A percentile compares a stretch with the other conserved stretches of the same genome.
Evolutionary conservation across 2,329 filamentous ascomycete species (phyloP).

Genomic region (Ceratocystis harringtonii): DNA sequence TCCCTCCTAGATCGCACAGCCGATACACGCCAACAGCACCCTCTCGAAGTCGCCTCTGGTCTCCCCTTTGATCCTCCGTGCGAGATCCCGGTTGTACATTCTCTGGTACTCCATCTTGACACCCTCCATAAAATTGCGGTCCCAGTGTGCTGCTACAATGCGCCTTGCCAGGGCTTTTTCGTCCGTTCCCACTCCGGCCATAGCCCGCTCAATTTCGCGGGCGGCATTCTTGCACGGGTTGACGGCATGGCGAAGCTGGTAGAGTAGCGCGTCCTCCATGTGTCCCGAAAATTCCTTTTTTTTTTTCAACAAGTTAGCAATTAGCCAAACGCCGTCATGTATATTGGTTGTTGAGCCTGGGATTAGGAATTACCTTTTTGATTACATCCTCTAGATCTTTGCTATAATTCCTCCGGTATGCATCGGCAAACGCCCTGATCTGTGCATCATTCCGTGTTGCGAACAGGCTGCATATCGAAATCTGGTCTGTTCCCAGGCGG

Average conservation of each 20-base stretch:
- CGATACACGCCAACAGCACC: constrained; percentile 56
- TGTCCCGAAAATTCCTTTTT: constrained; percentile 69
- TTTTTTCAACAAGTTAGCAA: constrained; percentile 31
- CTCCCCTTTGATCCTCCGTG: constrained; percentile 59
- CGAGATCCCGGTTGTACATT: constrained; percentile 52
- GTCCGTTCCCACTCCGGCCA: constrained; percentile 78
- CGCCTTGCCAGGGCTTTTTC: constrained; percentile 63
- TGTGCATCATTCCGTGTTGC: constrained; percentile 64
- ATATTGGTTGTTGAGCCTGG: no score
- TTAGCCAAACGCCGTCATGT: no score
- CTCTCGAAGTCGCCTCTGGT: constrained; percentile 71
- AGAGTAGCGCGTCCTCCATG: constrained; percentile 72
- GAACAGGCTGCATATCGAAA: constrained; percentile 65
- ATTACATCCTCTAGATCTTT: constrained; percentile 58
- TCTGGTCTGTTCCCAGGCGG: constrained; percentile 55
- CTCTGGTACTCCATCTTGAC: constrained; percentile 66
- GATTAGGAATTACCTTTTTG: constrained; percentile 38
- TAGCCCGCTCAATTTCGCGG: constrained; percentile 64
- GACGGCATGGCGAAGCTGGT: constrained; percentile 59
- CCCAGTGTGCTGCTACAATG: constrained; percentile 75
- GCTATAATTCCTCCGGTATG: constrained; percentile 60
- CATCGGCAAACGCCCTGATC: constrained; percentile 62
- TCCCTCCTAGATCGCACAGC: constrained; percentile 25
- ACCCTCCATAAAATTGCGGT: constrained; percentile 55
- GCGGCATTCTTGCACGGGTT: constrained; percentile 81